Evolutionary conservation across 768 basidiomycete genomes (phyloP).

Genomic region (Hydnomerulius pinastri): DNA sequence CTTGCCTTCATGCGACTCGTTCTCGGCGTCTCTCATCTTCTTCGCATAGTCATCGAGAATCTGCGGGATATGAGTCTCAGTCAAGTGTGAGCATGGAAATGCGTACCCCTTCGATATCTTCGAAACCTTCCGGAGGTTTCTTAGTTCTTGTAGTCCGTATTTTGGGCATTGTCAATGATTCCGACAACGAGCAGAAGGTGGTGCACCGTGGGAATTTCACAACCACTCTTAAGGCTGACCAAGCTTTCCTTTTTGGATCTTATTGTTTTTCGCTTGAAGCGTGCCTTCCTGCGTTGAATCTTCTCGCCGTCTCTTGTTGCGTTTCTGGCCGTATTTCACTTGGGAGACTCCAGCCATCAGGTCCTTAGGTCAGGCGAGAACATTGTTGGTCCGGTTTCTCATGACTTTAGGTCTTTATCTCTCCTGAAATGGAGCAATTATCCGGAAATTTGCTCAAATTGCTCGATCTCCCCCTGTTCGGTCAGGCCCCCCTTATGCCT

Average conservation of each 20-base stretch:
- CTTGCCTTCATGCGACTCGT: slow-evolving; percentile 98
- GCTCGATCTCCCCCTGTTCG: background rate
- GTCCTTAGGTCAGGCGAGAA: background rate
- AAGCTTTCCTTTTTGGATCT: slow-evolving; percentile 10
- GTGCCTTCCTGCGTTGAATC: background rate
- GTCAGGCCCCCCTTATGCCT: background rate
- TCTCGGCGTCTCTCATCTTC: slow-evolving; percentile 99
- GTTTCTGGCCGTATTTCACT: background rate
- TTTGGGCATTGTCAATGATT: slow-evolving; percentile 74
- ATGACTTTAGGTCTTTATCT: background rate
- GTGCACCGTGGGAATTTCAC: slow-evolving; percentile 19
- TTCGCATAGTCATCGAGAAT: slow-evolving; percentile 98
- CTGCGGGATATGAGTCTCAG: slow-evolving; percentile 39
- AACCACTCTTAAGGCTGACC: slow-evolving; percentile 10
- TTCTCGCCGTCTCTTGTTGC: slow-evolving; percentile 5
- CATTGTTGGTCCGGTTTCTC: background rate
- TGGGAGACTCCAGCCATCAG: background rate
- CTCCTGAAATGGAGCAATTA: background rate
- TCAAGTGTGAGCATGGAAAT: background rate
- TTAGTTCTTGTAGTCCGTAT: slow-evolving; percentile 92
- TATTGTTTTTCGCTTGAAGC: slow-evolving; percentile 3
- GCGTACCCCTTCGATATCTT: slow-evolving; percentile 84
- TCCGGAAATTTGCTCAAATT: background rate
- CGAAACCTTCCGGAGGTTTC: slow-evolving; percentile 92
- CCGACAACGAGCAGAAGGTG: background rate